Evolutionary conservation across 805 yeast species (phyloP), one percentile per base, ranked within the genome.

Genomic region (Cyberlindnera mycetangii): DNA sequence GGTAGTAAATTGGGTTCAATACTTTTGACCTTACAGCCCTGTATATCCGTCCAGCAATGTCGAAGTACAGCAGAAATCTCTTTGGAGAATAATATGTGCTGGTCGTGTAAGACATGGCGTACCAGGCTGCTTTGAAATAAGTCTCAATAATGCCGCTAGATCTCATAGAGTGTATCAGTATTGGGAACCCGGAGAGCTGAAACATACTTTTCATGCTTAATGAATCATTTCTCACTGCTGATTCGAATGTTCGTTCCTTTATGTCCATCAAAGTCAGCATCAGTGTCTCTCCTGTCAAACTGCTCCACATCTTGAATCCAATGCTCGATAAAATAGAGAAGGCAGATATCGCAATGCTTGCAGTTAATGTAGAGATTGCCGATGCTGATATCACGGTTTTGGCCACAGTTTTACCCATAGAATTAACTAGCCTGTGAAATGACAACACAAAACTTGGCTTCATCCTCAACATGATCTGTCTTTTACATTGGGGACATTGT

Each of bases 1-100:
- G 55, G 45, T 67, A 70, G 50, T 70, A 69, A 3, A 60, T 10
- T 32, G 68, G 55, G 48, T 71, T 69, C 22, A 61, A 38, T 0
- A 65, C 55, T 18, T 59, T 14, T 10, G 41, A 47, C 47, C 46
- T 59, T 8, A 58, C 3, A 3, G 50, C 16, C 7, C 42, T 33
- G 35, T 64, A 63, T 3, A 46, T 16, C 15, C 28, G 28, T 7
- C 28, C 28, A 12, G 12, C 28, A 25, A 25, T 5, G 12, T 25
- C 28, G 14, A 25, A 25, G 12, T 25, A 25, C 5, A 25, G 28
- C 21, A 28, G 36, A 45, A 50, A 3, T 49, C 32, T 6, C 51
- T 49, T 5, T 48, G 43, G 16, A 54, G 25, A 2, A 15, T 16
- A 37, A 50, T 35, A 7, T 8, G 22, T 24, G 8, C 27, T 18